Percentiles rank a stretch among this genome's conserved stretches.
These are phyloP conservation scores for Plenodomus biglobosus DNA, from an alignment of 2,329 filamentous ascomycete species.

Conservation along the genomic window DNA sequence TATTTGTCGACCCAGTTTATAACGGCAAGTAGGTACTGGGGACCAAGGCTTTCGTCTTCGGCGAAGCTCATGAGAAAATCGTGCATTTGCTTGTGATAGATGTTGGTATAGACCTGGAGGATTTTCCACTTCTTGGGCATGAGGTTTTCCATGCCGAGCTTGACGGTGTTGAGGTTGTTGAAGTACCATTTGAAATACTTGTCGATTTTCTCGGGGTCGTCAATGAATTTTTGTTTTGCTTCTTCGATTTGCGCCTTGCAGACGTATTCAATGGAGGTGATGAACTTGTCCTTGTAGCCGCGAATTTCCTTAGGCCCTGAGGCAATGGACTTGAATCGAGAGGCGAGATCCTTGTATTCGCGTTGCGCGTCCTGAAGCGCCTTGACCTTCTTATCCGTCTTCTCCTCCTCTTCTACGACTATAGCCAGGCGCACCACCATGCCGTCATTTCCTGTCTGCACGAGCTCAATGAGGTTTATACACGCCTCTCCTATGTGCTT, in stretches of 20 bases:
- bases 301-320: conserved; percentile 88
- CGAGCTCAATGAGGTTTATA: conserved; percentile 83
- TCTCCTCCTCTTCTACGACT: conserved; percentile 93
- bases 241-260: conserved; percentile 74
- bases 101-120: conserved; percentile 81
- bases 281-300: conserved; percentile 95
- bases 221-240: conserved; percentile 73
- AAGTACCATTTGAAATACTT: conserved; percentile 96
- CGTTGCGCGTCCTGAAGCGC: conserved; percentile 92
- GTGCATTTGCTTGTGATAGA: conserved; percentile 95
- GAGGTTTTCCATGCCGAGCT: conserved; percentile 84
- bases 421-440: conserved; percentile 89
- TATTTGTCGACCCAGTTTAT: conserved; percentile 96
- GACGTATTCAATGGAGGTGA: conserved; percentile 73
- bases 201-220: conserved; percentile 78
- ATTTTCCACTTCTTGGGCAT: conserved; percentile 98
- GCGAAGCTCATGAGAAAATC: conserved; percentile 83
- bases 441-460: conserved; percentile 82
- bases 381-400: conserved; percentile 87
- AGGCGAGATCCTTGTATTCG: conserved; percentile 92
- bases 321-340: conserved; percentile 91
- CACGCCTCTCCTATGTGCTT: conserved; percentile 88
- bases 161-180: conserved; percentile 94
- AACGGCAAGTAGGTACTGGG: conserved; percentile 85
- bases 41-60: conserved; percentile 80